These are phyloP conservation scores for Globisporangium emineosum DNA, from an alignment of 352 stramenopile genomes.

Conservation along the genomic window DNA sequence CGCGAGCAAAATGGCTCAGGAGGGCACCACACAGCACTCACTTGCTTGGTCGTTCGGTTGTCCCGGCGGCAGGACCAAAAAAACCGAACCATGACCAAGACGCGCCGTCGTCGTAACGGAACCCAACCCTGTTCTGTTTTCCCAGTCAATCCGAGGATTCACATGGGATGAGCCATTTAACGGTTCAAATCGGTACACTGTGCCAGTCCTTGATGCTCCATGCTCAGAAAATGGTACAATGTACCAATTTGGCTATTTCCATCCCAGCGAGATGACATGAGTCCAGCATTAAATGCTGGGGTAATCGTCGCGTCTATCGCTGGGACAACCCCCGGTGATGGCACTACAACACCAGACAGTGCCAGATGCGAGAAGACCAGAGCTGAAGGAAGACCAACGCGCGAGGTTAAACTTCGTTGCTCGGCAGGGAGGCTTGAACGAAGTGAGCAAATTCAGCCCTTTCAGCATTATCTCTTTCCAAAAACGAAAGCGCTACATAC, in stretches of 20 bases:
- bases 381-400: too few species aligned
- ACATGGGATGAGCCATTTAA: not conserved
- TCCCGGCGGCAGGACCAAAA: not conserved
- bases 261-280: too few species aligned
- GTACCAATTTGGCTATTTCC: not conserved
- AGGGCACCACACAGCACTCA: not conserved
- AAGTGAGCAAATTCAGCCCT: too few species aligned
- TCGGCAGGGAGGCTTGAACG: too few species aligned
- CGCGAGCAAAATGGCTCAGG: not conserved
- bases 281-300: too few species aligned
- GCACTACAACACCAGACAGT: too few species aligned
- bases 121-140: not conserved
- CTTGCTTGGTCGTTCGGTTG: not conserved
- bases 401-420: too few species aligned
- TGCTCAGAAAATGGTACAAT: not conserved
- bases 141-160: not conserved
- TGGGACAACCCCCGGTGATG: too few species aligned
- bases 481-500: too few species aligned
- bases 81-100: not conserved
- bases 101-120: not conserved
- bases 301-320: too few species aligned
- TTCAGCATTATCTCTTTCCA: too few species aligned
- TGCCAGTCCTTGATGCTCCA: not conserved
- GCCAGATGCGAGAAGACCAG: too few species aligned
- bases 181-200: slow-evolving; percentile 2